Evolutionary conservation across 2,329 filamentous ascomycete species (phyloP).

Genomic region (Colletotrichum aenigma): DNA sequence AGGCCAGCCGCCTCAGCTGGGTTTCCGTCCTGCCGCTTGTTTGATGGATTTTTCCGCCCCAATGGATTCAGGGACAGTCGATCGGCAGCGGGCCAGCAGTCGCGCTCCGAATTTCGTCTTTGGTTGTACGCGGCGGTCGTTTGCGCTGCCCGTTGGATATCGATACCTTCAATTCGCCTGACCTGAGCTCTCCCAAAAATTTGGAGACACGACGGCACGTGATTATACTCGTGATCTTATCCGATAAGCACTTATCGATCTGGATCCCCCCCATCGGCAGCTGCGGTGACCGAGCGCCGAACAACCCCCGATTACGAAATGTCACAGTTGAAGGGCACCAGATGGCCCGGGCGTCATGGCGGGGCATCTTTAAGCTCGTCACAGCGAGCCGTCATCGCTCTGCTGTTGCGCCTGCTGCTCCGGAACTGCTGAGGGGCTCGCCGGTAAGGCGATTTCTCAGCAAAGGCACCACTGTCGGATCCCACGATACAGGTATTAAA

Average conservation of each 20-base stretch:
- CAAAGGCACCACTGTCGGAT: conserved; percentile 24
- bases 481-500: conserved; percentile 11
- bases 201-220: conserved; percentile 6
- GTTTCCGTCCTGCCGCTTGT: not conserved
- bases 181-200: conserved; percentile 9
- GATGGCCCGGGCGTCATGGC: not conserved
- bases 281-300: conserved; percentile 4
- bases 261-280: not conserved
- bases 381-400: not conserved
- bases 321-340: not conserved
- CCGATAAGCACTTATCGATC: not conserved
- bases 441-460: conserved; percentile 38
- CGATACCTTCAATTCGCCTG: not conserved
- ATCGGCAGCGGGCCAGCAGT: conserved; percentile 22
- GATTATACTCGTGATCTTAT: not conserved
- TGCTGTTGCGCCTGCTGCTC: not conserved
- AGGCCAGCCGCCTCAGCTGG: conserved; percentile 11
- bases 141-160: not conserved
- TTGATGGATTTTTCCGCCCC: not conserved
- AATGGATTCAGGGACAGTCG: not conserved
- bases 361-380: not conserved
- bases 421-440: not conserved
- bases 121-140: conserved; percentile 4
- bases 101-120: not conserved
- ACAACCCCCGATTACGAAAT: not conserved